Conservation (phyloP, 2,329 filamentous ascomycete species). For the Botryotinia globosa region DNA sequence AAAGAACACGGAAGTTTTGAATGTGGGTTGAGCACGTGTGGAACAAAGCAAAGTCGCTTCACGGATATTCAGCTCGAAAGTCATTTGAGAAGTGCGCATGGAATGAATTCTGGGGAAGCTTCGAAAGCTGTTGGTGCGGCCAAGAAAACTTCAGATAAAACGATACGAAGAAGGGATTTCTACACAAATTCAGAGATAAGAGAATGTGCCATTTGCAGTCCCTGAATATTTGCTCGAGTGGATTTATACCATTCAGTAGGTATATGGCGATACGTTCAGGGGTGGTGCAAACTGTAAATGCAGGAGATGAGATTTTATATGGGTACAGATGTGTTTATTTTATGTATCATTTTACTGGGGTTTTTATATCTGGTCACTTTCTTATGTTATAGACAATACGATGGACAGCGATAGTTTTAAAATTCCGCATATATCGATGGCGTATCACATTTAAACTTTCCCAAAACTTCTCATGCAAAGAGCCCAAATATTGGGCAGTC, state of each 20-base stretch:
- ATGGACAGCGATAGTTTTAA: not conserved
- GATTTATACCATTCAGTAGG: not conserved
- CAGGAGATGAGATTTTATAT: not conserved
- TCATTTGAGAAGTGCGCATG: not conserved
- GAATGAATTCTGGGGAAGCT: not conserved
- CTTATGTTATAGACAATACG: not conserved
- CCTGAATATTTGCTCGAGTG: not conserved
- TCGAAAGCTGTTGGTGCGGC: not conserved
- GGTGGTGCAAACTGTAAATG: not conserved
- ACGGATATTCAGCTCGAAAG: not conserved
- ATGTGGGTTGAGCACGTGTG: conserved; percentile 4
- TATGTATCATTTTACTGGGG: not conserved
- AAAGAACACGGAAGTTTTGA: conserved; percentile 5
- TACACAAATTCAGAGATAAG: not conserved
- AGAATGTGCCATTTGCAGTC: not conserved
- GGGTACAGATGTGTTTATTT: not conserved
- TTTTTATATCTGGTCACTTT: not conserved
- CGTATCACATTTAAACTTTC: no score
- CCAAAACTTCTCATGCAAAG: no score
- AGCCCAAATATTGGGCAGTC: not conserved
- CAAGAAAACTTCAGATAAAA: not conserved
- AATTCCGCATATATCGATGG: not conserved
- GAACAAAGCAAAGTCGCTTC: not conserved
- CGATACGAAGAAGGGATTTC: not conserved
- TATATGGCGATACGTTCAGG: not conserved